These are phyloP conservation scores for Ophiocordyceps australis DNA, from an alignment of 2,329 filamentous ascomycete species.

Conservation along the genomic window DNA sequence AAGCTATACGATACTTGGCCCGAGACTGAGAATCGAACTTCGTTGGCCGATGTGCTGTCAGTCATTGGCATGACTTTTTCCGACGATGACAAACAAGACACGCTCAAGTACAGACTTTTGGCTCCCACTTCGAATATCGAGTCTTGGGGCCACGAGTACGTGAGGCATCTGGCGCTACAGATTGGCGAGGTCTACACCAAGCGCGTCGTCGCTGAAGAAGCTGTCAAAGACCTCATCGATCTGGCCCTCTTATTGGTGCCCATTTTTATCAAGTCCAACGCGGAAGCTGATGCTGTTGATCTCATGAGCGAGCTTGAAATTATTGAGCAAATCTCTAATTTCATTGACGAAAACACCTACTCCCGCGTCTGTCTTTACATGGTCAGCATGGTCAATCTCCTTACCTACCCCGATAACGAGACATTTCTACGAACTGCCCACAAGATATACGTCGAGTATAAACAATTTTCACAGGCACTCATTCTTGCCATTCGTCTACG, in stretches of 20 bases:
- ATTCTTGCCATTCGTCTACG: constrained; percentile 88
- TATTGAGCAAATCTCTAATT: constrained; percentile 77
- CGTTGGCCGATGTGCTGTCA: constrained; percentile 86
- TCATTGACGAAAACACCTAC: constrained; percentile 88
- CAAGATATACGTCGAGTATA: constrained; percentile 82
- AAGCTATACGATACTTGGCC: constrained; percentile 84
- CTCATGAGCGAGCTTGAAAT: constrained; percentile 95
- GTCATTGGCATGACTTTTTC: constrained; percentile 98
- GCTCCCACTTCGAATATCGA: constrained; percentile 82
- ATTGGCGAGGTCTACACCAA: constrained; percentile 90
- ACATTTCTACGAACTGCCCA: constrained; percentile 87
- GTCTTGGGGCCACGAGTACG: constrained; percentile 98
- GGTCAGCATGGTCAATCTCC: constrained; percentile 94
- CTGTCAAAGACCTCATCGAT: constrained; percentile 68
- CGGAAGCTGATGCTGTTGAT: constrained; percentile 94
- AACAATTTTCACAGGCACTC: constrained; percentile 85
- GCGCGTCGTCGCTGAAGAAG: constrained; percentile 68
- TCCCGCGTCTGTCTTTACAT: constrained; percentile 90
- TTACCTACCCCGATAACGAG: constrained; percentile 96
- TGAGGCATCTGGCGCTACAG: constrained; percentile 84
- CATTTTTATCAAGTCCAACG: constrained; percentile 92
- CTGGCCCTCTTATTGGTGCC: constrained; percentile 75
- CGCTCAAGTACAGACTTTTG: constrained; percentile 84
- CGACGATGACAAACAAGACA: constrained; percentile 89
- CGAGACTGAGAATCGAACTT: constrained; percentile 66